Conservation (phyloP, 257 asterid species). For the Fraxinus americana region DNA sequence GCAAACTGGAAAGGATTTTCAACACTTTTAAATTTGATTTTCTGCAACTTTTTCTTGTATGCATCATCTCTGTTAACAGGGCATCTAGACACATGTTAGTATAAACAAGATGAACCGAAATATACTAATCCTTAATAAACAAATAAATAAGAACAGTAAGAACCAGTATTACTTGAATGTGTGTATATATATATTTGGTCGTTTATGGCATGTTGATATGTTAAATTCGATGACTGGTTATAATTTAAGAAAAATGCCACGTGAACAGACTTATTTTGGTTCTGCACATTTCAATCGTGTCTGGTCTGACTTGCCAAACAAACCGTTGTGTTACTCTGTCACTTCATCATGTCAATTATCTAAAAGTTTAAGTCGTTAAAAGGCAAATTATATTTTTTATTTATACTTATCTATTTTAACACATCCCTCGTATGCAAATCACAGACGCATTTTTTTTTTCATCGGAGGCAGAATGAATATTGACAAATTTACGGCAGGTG, state of each 20-base stretch:
- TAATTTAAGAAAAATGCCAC: not conserved
- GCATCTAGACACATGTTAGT: not conserved
- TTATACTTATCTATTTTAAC: too few relatives aligned
- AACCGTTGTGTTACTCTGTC: not conserved
- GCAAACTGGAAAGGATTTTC: constrained; percentile 47
- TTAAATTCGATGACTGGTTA: not conserved
- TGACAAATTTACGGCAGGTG: too few relatives aligned
- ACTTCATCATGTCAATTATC: not conserved
- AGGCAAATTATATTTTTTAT: too few relatives aligned
- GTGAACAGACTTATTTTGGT: not conserved
- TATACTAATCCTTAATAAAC: not conserved
- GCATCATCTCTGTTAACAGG: constrained; percentile 44
- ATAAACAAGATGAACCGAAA: not conserved
- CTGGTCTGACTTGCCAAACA: not conserved
- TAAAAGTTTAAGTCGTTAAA: not conserved
- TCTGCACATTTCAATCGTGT: not conserved
- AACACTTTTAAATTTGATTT: constrained; percentile 48
- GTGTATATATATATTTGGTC: too few relatives aligned
- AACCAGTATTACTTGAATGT: too few relatives aligned
- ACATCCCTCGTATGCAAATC: too few relatives aligned
- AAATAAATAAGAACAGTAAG: not conserved
- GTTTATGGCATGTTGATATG: too few relatives aligned
- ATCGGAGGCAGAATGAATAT: too few relatives aligned
- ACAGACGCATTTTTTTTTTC: too few relatives aligned
- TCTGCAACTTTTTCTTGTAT: constrained; percentile 52